phyloP scores from a whole-genome alignment of 345 rosid species.

The Crucihimalaya himalaica region DNA sequence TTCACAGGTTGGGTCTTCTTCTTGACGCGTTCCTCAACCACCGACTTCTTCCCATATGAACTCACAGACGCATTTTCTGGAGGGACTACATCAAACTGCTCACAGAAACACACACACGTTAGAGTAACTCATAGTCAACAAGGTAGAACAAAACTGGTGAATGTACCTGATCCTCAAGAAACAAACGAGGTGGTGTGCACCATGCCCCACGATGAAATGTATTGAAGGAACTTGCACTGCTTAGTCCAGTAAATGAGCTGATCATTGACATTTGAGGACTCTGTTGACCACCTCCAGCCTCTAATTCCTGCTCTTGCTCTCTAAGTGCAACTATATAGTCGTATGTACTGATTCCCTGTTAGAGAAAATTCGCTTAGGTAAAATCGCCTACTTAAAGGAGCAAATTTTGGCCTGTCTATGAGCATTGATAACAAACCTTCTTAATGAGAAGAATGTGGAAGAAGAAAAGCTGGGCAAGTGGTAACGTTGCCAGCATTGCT shows the following conservation, averaged over 20 bases:
- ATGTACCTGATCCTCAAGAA: constrained; percentile 94
- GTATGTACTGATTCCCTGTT: constrained; percentile 94
- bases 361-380: constrained; percentile 6
- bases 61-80: constrained; percentile 94
- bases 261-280: constrained; percentile 96
- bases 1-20: constrained; percentile 74
- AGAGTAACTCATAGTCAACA: neutral
- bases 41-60: constrained; percentile 78
- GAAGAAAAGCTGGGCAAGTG: constrained; percentile 96
- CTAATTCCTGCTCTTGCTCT: constrained; percentile 97
- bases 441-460: constrained; percentile 91
- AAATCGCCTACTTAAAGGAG: neutral
- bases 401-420: neutral
- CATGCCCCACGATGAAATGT: constrained; percentile 95
- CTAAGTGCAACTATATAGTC: constrained; percentile 96
- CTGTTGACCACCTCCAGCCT: constrained; percentile 83
- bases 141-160: neutral
- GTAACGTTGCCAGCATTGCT: constrained; percentile 94
- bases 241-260: constrained; percentile 91
- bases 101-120: constrained; percentile 10
- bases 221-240: constrained; percentile 95
- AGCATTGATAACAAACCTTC: constrained; percentile 56
- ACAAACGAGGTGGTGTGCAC: constrained; percentile 96
- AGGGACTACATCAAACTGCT: constrained; percentile 96
- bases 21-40: constrained; percentile 63